Evolutionary conservation across 768 basidiomycete genomes (phyloP), one percentile per base, ranked within the genome.

Genomic region (Myochromella boudieri): DNA sequence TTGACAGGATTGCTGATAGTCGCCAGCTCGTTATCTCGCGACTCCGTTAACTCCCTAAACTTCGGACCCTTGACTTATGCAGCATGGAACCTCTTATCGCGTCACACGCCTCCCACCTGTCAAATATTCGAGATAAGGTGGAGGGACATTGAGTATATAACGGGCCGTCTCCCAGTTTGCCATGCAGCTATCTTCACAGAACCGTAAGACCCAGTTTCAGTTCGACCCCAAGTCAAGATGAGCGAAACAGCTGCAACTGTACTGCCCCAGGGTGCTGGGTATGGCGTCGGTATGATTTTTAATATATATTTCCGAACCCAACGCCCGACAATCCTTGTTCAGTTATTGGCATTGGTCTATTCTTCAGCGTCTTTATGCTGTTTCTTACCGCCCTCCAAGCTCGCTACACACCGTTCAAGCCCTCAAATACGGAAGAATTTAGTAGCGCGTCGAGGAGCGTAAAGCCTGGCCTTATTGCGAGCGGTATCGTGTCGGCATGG

Each of bases 401-500:
- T 37, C 80, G 91, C 29, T 95, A 95, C 61, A 95, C 93, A 0
- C 74, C 79, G 0, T 88, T 84, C 62, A 89, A 88, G 3, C 84
- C 87, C 14, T 80, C 79, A 48, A 85, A 77, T 50, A 82, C 91
- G 0, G 91, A 94, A 63, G 89, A 91, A 60, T 91, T 91, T 56
- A 85, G 81, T 43, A 86, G 82, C 52, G 89, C 90, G 6, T 90
- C 87, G 1, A 75, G 90, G 25, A 85, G 84, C 46, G 79, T 95
- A 44, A 94, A 94, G 55, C 91, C 95, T 6, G 94, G 94, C 10
- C 73, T 97, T 36, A 94, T 97, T 48, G 92, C 93, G 0, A 82
- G 90, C 22, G 94, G 94, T 1, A 95, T 97, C 49, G 92, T 95
- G 17, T 87, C 84, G 15, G 91, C 93, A 0, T 95, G 92, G 91